Base-by-base conservation (phyloP, 148 eudicot species). In the Diospyros kaki region DNA sequence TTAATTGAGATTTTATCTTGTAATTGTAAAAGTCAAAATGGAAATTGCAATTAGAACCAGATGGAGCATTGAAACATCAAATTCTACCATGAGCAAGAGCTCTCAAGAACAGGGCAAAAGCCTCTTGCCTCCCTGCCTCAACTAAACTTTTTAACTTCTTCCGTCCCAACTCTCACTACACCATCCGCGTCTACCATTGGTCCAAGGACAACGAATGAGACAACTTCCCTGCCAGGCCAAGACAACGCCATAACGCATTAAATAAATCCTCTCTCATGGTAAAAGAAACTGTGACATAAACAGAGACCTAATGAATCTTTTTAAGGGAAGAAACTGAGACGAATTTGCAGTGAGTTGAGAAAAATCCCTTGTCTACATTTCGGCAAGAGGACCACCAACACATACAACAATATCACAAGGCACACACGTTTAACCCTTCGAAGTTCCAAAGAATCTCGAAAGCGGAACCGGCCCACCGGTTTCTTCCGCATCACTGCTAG, bases 401-500 rank as follows among this genome's bases (percentile, higher is more conserved):
- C 28, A 28, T 28, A 62, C 42, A 7, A 62, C 43, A n/a, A n/a
- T n/a, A 38, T 38, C 2, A 12, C 48, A 41, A 10, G 39, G 13
- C 58, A 58, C 41, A 12, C 44, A 79, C 58, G 3, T 76, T 80
- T 84, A 94, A 82, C 82, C 83, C 82, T 90, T 94, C 63, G 80
- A 45, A 73, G 73, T 90, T 74, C 97, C 98, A 75, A 94, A 94
- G 78, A 94, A 94, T 85, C 97, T 89, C 18, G 98, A 94, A 73
- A 94, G 96, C 5, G 98, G 98, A 80, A 94, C 82, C 42, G 97
- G 97, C 53, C 94, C 98, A 52, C 82, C 87, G 14, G 76, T 78
- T 65, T 86, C 89, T 76, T 89, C 87, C 48, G 75, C 79, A 59
- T 79, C 88, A 58, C 88, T 77, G 73, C 87, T 71, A 17, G 84